Evolutionary conservation across 495 filamentous ascomycete species (phyloP).

Genomic region (Aspergillus ostianus): DNA sequence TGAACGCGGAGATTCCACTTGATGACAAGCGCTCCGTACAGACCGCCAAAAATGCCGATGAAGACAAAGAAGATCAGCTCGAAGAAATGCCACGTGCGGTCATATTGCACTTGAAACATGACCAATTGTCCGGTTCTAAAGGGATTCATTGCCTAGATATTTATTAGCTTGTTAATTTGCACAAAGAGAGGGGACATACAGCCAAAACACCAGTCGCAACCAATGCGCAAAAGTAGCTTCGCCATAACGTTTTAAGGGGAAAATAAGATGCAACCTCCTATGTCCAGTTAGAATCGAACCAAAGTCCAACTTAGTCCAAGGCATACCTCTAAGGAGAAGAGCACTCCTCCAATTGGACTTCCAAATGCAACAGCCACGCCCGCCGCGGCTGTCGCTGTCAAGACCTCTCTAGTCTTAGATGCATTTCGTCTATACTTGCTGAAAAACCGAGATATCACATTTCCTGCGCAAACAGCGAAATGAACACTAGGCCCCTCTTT

Average conservation of each 20-base stretch:
- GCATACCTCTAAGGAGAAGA: slow-evolving; percentile 85
- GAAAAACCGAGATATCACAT: slow-evolving; percentile 92
- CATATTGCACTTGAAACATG: slow-evolving; percentile 98
- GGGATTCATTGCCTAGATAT: slow-evolving; percentile 76
- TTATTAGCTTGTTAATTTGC: slow-evolving; percentile 6
- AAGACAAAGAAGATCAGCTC: slow-evolving; percentile 91
- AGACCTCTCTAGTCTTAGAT: slow-evolving; percentile 90
- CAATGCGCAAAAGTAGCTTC: slow-evolving; percentile 95
- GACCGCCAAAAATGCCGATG: slow-evolving; percentile 87
- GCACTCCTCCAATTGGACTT: slow-evolving; percentile 92
- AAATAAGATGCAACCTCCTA: slow-evolving; percentile 98
- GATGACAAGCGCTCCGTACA: slow-evolving; percentile 97
- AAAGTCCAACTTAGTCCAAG: not conserved
- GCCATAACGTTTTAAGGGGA: slow-evolving; percentile 95
- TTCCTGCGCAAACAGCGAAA: slow-evolving; percentile 96
- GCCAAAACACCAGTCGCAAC: slow-evolving; percentile 93
- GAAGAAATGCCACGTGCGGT: slow-evolving; percentile 97
- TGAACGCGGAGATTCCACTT: slow-evolving; percentile 95
- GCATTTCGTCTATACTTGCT: slow-evolving; percentile 91
- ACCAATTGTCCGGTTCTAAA: slow-evolving; percentile 97
- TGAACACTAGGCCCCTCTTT: slow-evolving; percentile 98
- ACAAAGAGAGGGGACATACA: slow-evolving; percentile 38
- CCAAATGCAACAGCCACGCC: slow-evolving; percentile 97
- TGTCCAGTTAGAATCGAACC: slow-evolving; percentile 16
- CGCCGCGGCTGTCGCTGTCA: slow-evolving; percentile 91